Percentiles rank a stretch among this genome's conserved stretches.
phyloP scores from a whole-genome alignment of 2,329 filamentous ascomycete genomes.

The Furcasterigmium furcatum region DNA sequence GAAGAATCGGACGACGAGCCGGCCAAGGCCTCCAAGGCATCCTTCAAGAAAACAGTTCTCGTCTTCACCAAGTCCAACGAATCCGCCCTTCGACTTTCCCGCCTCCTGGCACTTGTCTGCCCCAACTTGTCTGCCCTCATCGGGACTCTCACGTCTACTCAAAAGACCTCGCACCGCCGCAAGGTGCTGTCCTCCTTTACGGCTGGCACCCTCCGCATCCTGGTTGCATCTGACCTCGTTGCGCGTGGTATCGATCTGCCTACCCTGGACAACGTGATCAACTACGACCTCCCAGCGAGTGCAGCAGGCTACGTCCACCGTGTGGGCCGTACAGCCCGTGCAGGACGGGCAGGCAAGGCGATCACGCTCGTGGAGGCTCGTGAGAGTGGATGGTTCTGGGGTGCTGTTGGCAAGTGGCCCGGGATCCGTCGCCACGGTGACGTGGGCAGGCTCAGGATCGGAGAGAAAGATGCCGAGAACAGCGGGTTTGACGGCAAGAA shows the following conservation, averaged over 20 bases:
- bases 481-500: conserved; percentile 43
- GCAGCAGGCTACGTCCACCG: conserved; percentile 85
- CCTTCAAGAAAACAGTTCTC: conserved; percentile 50
- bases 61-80: conserved; percentile 93
- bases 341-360: conserved; percentile 69
- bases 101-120: conserved; percentile 68
- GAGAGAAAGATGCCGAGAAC: conserved; percentile 19
- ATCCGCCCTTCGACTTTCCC: conserved; percentile 78
- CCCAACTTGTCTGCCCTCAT: conserved; percentile 54
- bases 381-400: conserved; percentile 91
- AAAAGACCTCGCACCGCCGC: conserved; percentile 66
- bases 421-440: conserved; percentile 40
- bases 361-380: conserved; percentile 83
- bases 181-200: conserved; percentile 67
- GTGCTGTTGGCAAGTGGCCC: conserved; percentile 65
- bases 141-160: conserved; percentile 74
- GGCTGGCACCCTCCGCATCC: conserved; percentile 60
- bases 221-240: conserved; percentile 91
- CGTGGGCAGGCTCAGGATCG: conserved; percentile 45
- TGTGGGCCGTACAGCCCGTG: conserved; percentile 85
- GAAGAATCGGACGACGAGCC: conserved; percentile 25
- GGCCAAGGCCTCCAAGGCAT: conserved; percentile 13
- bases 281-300: conserved; percentile 86
- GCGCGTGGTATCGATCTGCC: conserved; percentile 85
- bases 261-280: conserved; percentile 79